phyloP scores from a whole-genome alignment of 345 rosid species.

The Brassica nigra region DNA sequence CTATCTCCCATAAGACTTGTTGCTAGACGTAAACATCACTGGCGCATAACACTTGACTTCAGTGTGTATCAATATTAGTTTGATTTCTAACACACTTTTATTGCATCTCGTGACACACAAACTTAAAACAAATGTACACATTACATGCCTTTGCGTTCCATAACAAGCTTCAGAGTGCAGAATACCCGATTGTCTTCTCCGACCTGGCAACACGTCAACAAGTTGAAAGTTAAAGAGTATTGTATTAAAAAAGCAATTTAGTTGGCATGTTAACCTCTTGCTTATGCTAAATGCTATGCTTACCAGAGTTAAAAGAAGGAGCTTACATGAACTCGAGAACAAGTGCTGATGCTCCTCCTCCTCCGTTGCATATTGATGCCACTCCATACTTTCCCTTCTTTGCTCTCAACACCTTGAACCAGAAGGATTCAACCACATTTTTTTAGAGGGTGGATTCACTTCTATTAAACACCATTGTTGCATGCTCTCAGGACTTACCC shows the following conservation, averaged over 20 bases:
- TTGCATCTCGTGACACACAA: constrained; percentile 13
- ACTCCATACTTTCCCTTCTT: constrained; percentile 80
- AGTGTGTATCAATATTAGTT: background rate
- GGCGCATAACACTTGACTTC: background rate
- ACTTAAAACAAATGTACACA: background rate
- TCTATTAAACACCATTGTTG: constrained; percentile 12
- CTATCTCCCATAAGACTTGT: background rate
- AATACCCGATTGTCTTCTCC: constrained; percentile 31
- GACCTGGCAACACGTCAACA: constrained; percentile 21
- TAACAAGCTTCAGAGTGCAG: constrained; percentile 33
- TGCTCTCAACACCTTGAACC: constrained; percentile 73
- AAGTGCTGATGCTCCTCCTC: constrained; percentile 92
- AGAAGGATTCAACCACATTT: constrained; percentile 19
- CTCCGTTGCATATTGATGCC: constrained; percentile 93
- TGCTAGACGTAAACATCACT: constrained; percentile 10
- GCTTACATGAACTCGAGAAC: constrained; percentile 84
- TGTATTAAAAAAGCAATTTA: background rate
- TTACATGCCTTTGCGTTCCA: background rate
- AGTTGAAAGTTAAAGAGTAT: background rate
- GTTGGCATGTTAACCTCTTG: background rate
- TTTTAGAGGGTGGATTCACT: constrained; percentile 8
- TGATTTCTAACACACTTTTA: constrained; percentile 12
- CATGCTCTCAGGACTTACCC: constrained; percentile 55
- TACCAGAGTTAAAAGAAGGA: constrained; percentile 38
- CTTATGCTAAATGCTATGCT: constrained; percentile 17